Evolutionary conservation across 2,329 filamentous ascomycete species (phyloP), one percentile per base, ranked within the genome.

Genomic region (Ophiocordyceps camponoti-floridani): DNA sequence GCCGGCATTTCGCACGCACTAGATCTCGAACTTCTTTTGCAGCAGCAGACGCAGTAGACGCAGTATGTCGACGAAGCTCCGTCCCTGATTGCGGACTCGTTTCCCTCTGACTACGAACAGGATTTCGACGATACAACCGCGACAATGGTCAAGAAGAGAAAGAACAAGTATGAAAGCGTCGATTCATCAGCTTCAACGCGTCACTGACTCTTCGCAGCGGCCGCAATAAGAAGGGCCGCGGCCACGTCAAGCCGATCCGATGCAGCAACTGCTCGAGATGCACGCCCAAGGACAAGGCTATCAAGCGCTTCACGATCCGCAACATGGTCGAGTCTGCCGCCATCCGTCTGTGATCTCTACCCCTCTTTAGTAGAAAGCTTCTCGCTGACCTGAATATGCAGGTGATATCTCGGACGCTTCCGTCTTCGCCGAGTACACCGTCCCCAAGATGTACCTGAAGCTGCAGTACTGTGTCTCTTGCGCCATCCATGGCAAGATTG

Each of bases 371-470:
- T 26, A 38, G 7, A 18, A 37, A 37, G n/a, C 6, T 23, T 23
- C 23, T 19, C 35, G n/a, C 13, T 18, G 9, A 18, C 7, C 10
- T 9, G 2, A n/a, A 19, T 6, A 14, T 1, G n/a, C 63, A 96
- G 91, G 91, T 87, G 91, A 98, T 86, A 98, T 98, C 75, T 95
- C 88, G 57, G 91, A 98, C 69, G 91, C 93, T 64, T 96, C 91
- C 64, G 91, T 98, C 72, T 98, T 96, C 75, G 70, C 84, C 63
- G 91, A 98, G 77, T 98, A 98, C 79, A 88, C 87, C 60, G 89
- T 98, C 64, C 91, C 91, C 73, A 98, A 98, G 85, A 98, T 98
- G 93, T 98, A 98, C 85, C 78, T 98, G 74, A 98, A 98, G 84
- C 83, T 98, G 69, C 91, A 98, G 78, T 98, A 98, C 86, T 98